Evolutionary conservation across 2,329 filamentous ascomycete genomes (phyloP), one percentile per base, ranked within the genome.

Genomic region (Epichloe aotearoae): DNA sequence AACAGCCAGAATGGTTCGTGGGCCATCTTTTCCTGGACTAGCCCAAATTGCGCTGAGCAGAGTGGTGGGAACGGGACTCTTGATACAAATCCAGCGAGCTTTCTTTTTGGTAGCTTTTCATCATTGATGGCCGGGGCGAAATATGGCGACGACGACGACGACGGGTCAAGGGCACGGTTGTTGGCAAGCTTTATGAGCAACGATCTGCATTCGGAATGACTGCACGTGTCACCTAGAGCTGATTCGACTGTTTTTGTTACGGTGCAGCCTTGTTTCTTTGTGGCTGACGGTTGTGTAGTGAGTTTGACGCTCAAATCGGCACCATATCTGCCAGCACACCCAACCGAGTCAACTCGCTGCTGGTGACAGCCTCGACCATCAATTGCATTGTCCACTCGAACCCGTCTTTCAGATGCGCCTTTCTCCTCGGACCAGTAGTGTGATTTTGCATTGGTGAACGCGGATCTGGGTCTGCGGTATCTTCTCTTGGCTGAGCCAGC

Each of bases 1-100:
- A 95, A 76, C 2, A 96, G 77, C 56, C 82, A 83, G 64, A 94
- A 95, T 0, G 89, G 85, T 51, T 88, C 76, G 47, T 77, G 66
- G 2, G 82, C 80, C 15, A 95, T 77, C 55, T 83, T 77, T 63
- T 95, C 90, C 63, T 96, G 90, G 38, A 95, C 80, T 2, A 96
- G 75, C 0, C 89, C 89, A 61, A 95, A 95, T 5, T 61, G 65
- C 0, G 73, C 62, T 0, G 77, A 72, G 7, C 75, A 73, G 36
- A 89, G 77, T 0, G 82, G 76, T 0, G 88, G 86, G 56, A 91
- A 87, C 2, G 78, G 77, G 12, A 83, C 70, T 23, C 70, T 69
- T 0, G 80, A 78, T 8, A 82, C 62, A 2, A 66, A 72, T 8
- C 73, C 72, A 10, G 69, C 65, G 2, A 64, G 64, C 2, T 70